Base-by-base conservation (phyloP, 2,329 filamentous ascomycete species). In the Aspergillus sojae region DNA sequence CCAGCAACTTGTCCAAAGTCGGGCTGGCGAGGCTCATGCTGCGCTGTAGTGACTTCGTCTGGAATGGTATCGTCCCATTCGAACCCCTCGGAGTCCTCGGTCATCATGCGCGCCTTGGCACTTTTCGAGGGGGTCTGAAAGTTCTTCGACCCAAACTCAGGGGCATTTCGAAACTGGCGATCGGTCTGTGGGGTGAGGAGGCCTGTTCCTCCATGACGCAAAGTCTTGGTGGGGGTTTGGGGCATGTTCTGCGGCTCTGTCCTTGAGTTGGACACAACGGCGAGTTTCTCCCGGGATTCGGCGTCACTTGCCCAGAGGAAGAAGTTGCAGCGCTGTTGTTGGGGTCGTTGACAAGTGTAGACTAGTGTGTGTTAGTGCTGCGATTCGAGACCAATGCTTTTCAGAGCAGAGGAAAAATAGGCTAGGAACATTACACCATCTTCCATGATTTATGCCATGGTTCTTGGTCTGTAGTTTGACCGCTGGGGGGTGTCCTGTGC, bases 241-340 rank as follows among this genome's bases (percentile, higher is more conserved):
- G 71, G 65, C 11, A 67, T 58, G 1, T 62, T 36, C 28, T 61
- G 23, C 3, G 78, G 74, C 68, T 87, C 85, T 2, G 79, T 81
- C 58, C 78, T 75, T 28, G 82, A 81, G 66, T 85, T 85, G 65
- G 76, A 80, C 64, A 85, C 70, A 6, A 86, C 74, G 26, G 80
- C 80, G 12, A 74, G 75, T 63, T 82, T 81, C 72, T 86, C 84
- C 23, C 87, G 78, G n/a, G 77, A 66, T 66, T 84, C 80, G 16
- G 87, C 87, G 60, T 88, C 85, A 60, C 84, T 81, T 16, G 84
- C 81, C 87, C 86, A 89, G 0, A 89, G 78, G 62, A 89, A 89
- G 78, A 89, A 89, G 5, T 77, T 79, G 70, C 87, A 89, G 46
- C 81, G 77, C 53, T 81, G 76, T 3, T 76, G 70, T 58, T 80